Evolutionary conservation across 2,329 filamentous ascomycete species (phyloP).

Genomic region (Scorias spongiosa): DNA sequence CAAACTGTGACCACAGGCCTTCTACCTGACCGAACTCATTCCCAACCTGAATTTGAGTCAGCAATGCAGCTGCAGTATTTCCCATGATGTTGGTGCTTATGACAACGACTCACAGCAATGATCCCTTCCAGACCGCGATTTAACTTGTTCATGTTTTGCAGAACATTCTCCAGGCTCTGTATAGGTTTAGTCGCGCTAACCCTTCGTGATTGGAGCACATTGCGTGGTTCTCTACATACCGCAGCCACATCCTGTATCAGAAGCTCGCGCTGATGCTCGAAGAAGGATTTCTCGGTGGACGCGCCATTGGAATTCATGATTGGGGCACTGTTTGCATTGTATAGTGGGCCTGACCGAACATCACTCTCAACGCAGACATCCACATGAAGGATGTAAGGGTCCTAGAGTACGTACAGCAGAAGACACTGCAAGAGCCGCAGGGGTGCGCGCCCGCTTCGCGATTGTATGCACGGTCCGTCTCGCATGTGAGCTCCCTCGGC

Average conservation of each 20-base stretch:
- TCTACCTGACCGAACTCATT: constrained; percentile 97
- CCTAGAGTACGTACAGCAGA: no score
- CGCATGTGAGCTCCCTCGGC: no score
- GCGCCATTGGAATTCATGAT: constrained; percentile 7
- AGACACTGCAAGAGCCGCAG: no score
- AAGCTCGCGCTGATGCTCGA: constrained; percentile 60
- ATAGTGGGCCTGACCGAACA: no score
- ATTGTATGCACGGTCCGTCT: no score
- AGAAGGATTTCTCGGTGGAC: constrained; percentile 44
- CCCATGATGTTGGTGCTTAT: neutral
- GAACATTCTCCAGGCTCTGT: constrained; percentile 66
- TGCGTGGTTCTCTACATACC: constrained; percentile 26
- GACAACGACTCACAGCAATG: constrained; percentile 49
- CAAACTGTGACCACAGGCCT: constrained; percentile 92
- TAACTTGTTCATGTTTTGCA: constrained; percentile 89
- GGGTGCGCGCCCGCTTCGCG: no score
- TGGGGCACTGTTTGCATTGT: neutral
- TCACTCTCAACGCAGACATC: neutral
- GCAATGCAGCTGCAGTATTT: neutral
- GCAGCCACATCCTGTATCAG: constrained; percentile 59
- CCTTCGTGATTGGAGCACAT: neutral
- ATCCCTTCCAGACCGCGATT: constrained; percentile 87
- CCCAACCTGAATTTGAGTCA: constrained; percentile 38
- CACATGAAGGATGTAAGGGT: no score
- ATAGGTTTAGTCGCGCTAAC: neutral